These are phyloP conservation scores for Acanthamoeba sp. DNA, from an alignment of 208 protist species.

Conservation along the genomic window DNA sequence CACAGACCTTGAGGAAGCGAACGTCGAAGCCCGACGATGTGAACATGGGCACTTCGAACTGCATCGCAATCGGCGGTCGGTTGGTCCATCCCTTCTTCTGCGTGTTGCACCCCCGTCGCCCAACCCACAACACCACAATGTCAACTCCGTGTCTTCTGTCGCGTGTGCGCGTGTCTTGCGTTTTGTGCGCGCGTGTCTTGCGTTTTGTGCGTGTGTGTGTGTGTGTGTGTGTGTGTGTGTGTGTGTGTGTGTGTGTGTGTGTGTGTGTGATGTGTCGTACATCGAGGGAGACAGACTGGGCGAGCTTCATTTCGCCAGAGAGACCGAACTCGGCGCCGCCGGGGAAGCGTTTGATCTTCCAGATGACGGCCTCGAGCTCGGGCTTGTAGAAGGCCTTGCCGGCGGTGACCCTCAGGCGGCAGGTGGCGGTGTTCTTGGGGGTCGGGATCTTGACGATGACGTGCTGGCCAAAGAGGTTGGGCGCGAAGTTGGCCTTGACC, in stretches of 20 bases:
- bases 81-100: conserved; percentile 92
- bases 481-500: conserved; percentile 85
- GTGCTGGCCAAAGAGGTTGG: conserved; percentile 82
- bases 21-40: conserved; percentile 97
- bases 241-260: too few species aligned
- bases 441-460: conserved; percentile 91
- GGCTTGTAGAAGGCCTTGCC: conserved; percentile 95
- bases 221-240: background rate
- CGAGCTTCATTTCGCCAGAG: conserved; percentile 94
- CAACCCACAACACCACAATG: conserved; percentile 89
- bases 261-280: conserved; percentile 54
- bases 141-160: too few species aligned
- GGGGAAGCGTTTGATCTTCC: conserved; percentile 92
- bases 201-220: background rate
- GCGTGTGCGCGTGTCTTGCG: too few species aligned
- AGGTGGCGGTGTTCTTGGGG: conserved; percentile 95
- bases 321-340: conserved; percentile 93
- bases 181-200: conserved; percentile 91
- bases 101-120: conserved; percentile 94
- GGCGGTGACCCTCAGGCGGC: conserved; percentile 89
- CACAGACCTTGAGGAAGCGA: conserved; percentile 94
- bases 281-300: conserved; percentile 85
- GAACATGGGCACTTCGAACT: conserved; percentile 97
- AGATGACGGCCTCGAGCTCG: conserved; percentile 93
- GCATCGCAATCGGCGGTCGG: conserved; percentile 96